phyloP scores from a whole-genome alignment of 1,139 yeast genomes.

The Pneumocystis wakefieldiae region DNA sequence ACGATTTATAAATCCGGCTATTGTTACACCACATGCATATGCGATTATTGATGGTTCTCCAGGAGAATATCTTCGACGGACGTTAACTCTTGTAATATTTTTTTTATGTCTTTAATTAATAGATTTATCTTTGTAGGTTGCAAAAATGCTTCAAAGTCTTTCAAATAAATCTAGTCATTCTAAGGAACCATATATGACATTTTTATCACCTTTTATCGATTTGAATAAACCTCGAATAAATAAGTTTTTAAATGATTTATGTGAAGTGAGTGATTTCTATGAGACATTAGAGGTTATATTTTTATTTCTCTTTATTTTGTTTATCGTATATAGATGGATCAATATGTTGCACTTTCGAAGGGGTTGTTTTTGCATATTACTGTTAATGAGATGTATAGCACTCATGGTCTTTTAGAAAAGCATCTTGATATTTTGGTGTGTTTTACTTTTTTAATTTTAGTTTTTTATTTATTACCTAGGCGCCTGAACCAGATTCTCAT shows the following conservation, averaged over 20 bases:
- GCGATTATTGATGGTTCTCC: conserved; percentile 28
- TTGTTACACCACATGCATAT: conserved; percentile 75
- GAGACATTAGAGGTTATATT: conserved; percentile 24
- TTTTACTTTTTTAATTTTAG: background rate
- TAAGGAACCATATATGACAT: conserved; percentile 27
- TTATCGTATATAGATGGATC: conserved; percentile 21
- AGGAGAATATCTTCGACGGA: conserved; percentile 42
- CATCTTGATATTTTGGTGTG: conserved; percentile 16
- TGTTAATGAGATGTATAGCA: conserved; percentile 26
- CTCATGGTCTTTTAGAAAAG: conserved; percentile 26
- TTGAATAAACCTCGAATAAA: conserved; percentile 23
- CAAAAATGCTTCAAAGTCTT: conserved; percentile 71
- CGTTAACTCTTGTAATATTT: conserved; percentile 40
- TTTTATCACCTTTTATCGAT: conserved; percentile 23
- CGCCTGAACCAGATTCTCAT: conserved; percentile 17
- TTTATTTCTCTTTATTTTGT: background rate
- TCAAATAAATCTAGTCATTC: conserved; percentile 44
- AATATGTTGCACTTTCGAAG: conserved; percentile 28
- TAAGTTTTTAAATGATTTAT: conserved; percentile 25
- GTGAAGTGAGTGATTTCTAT: conserved; percentile 31
- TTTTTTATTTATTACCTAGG: background rate
- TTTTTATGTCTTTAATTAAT: background rate
- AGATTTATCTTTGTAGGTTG: conserved; percentile 27
- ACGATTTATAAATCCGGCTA: conserved; percentile 78
- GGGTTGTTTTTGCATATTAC: conserved; percentile 26